phyloP scores from a whole-genome alignment of 2,329 filamentous ascomycete genomes.

The Biscogniauxia sp. region DNA sequence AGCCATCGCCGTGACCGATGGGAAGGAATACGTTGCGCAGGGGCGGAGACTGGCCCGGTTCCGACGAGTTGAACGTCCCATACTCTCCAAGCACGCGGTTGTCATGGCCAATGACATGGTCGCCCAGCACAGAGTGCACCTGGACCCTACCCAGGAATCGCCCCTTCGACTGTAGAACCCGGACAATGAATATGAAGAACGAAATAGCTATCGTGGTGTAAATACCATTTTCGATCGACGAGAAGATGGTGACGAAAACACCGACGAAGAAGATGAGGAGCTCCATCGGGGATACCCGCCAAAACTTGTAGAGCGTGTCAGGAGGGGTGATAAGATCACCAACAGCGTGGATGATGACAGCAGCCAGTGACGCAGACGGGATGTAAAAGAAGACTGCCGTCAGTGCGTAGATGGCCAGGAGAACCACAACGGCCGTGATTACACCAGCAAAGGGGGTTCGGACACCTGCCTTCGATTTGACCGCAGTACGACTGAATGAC shows the following conservation, averaged over 20 bases:
- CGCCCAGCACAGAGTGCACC: constrained; percentile 79
- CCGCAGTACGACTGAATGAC: constrained; percentile 93
- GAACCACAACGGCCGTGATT: constrained; percentile 80
- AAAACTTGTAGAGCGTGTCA: constrained; percentile 92
- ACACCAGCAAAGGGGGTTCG: constrained; percentile 87
- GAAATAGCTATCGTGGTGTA: constrained; percentile 82
- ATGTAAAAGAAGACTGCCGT: constrained; percentile 93
- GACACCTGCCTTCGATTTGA: constrained; percentile 95
- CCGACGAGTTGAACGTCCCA: constrained; percentile 50
- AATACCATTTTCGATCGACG: constrained; percentile 85
- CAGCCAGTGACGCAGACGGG: constrained; percentile 74
- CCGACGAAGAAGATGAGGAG: constrained; percentile 91
- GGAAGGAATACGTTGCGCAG: constrained; percentile 82
- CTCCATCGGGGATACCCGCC: constrained; percentile 87
- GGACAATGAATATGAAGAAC: constrained; percentile 74
- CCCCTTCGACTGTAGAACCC: constrained; percentile 78
- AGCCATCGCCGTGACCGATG: constrained; percentile 82
- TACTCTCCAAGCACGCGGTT: constrained; percentile 50
- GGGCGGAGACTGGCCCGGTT: constrained; percentile 19
- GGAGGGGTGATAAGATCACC: constrained; percentile 89
- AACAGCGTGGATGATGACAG: constrained; percentile 94
- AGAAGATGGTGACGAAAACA: constrained; percentile 86
- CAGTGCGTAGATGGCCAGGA: constrained; percentile 86
- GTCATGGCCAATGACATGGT: constrained; percentile 67
- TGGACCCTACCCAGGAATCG: constrained; percentile 80